Evolutionary conservation across 768 basidiomycete species (phyloP).

Genomic region (Serendipita sp.): DNA sequence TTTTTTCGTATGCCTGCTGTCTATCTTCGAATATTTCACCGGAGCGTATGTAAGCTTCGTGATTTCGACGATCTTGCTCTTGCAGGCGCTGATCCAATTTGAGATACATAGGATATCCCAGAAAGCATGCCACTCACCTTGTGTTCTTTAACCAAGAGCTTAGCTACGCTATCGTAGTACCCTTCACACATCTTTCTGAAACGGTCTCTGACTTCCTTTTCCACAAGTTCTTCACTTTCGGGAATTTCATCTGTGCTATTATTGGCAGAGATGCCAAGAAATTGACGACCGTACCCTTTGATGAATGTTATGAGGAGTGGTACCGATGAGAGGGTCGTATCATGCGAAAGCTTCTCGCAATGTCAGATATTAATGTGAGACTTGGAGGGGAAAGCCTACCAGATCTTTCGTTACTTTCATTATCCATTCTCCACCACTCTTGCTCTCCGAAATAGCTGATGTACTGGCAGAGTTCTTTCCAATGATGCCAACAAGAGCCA

Average conservation of each 20-base stretch:
- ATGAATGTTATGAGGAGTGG: slow-evolving; percentile 85
- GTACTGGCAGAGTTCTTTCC: slow-evolving; percentile 11
- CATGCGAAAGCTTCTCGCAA: slow-evolving; percentile 56
- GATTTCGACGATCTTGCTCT: slow-evolving; percentile 92
- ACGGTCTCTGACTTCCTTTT: slow-evolving; percentile 69
- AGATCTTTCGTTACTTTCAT: slow-evolving; percentile 74
- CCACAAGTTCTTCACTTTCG: slow-evolving; percentile 53
- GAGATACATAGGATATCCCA: not conserved
- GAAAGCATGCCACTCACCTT: slow-evolving; percentile 33
- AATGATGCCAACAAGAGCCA: slow-evolving; percentile 76
- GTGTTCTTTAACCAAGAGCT: slow-evolving; percentile 83
- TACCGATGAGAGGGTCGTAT: slow-evolving; percentile 70
- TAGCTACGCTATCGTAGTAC: slow-evolving; percentile 82
- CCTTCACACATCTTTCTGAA: slow-evolving; percentile 87
- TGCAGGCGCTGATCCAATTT: slow-evolving; percentile 53
- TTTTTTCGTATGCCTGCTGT: slow-evolving; percentile 96
- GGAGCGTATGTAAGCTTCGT: slow-evolving; percentile 97
- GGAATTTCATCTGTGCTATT: not conserved
- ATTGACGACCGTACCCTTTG: slow-evolving; percentile 80
- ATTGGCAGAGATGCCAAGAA: slow-evolving; percentile 45
- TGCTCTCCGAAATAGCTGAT: slow-evolving; percentile 8
- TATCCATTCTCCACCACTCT: slow-evolving; percentile 76
- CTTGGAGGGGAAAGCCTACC: slow-evolving; percentile 30
- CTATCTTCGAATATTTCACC: slow-evolving; percentile 99
- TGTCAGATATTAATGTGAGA: slow-evolving; percentile 9